A percentile compares a stretch with the other conserved stretches of the same genome.
These are phyloP conservation scores for Chrysanthemum lavandulifolium DNA, from an alignment of 129 eudicot genomes.

Conservation along the genomic window DNA sequence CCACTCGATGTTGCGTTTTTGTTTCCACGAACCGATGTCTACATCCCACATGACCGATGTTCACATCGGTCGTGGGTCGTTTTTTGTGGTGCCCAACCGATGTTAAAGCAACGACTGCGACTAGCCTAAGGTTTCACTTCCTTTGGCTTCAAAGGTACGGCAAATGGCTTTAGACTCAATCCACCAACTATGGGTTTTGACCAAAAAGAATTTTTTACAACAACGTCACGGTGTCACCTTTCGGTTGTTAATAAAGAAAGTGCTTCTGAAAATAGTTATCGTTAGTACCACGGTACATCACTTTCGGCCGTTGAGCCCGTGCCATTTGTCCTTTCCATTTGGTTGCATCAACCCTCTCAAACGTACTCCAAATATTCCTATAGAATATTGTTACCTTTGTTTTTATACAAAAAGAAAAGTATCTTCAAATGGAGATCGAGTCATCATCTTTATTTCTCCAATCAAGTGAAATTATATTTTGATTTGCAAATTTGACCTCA, in stretches of 20 bases:
- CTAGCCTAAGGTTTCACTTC: too few relatives aligned
- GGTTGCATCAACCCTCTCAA: background rate
- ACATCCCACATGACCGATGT: too few relatives aligned
- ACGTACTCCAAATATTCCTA: background rate
- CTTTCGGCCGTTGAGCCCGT: slow-evolving; percentile 1
- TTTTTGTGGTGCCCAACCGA: too few relatives aligned
- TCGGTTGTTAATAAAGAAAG: background rate
- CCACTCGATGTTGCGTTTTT: too few relatives aligned
- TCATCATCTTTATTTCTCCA: too few relatives aligned
- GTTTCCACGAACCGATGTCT: too few relatives aligned
- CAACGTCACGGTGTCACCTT: background rate
- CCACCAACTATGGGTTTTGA: background rate
- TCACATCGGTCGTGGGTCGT: too few relatives aligned
- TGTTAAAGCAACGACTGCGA: too few relatives aligned
- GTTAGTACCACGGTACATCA: background rate
- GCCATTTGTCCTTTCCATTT: slow-evolving; percentile 1
- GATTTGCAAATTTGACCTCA: too few relatives aligned
- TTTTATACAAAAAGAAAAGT: background rate
- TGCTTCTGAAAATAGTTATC: background rate
- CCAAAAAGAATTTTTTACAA: background rate
- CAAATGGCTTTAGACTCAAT: background rate
- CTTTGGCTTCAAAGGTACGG: too few relatives aligned
- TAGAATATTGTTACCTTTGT: background rate
- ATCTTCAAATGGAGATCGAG: background rate
- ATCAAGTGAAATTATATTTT: too few relatives aligned